Evolutionary conservation across 2,329 filamentous ascomycete species (phyloP).

Genomic region (Cytospora chrysosperma): DNA sequence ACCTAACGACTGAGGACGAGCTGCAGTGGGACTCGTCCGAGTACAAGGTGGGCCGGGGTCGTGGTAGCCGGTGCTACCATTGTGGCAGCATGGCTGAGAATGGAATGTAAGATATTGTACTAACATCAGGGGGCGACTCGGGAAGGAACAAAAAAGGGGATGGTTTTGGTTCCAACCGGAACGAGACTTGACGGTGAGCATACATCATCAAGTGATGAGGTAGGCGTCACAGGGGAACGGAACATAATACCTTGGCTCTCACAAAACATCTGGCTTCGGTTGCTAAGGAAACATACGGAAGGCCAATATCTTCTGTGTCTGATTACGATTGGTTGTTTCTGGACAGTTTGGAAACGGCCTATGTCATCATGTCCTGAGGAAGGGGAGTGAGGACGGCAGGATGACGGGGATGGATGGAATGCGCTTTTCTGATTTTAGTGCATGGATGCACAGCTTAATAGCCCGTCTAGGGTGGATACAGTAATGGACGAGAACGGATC

Average conservation of each 20-base stretch:
- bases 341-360: neutral
- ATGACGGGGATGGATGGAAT: no score
- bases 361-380: neutral
- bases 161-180: no score
- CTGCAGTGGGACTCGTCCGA: constrained; percentile 31
- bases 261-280: neutral
- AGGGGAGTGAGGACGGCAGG: no score
- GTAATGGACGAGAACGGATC: neutral
- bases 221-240: neutral
- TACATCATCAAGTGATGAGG: neutral
- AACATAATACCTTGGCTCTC: neutral
- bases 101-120: neutral
- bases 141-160: no score
- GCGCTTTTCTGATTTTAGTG: neutral
- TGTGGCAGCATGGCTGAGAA: constrained; percentile 14
- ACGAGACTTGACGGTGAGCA: neutral
- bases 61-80: constrained; percentile 1
- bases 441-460: neutral
- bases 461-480: neutral
- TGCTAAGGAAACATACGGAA: neutral
- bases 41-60: constrained; percentile 16
- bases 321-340: neutral
- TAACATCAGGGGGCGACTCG: no score
- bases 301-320: neutral
- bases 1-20: constrained; percentile 32